Base-by-base conservation (phyloP, 495 filamentous ascomycete genomes). In the Aspergillus sclerotiicarbonarius region DNA sequence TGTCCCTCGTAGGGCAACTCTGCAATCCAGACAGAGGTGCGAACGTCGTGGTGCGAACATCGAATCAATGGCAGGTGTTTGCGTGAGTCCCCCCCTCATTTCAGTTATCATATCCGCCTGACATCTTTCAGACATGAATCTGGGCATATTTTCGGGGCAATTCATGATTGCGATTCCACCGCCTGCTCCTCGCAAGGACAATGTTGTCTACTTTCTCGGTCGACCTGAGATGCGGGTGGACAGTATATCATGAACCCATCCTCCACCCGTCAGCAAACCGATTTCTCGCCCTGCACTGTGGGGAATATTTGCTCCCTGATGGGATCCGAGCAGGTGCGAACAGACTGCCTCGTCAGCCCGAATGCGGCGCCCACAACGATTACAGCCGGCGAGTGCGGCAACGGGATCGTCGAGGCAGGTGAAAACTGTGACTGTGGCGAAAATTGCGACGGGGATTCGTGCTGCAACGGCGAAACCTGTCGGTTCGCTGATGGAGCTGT, bases 361-460 rank as follows among this genome's bases (percentile, higher is more conserved):
- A 25, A 25, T 25, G 81, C 62, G 84, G 84, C 59, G 82, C 93
- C 6, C 76, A n/a, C 79, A 13, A 90, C 87, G 16, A 87, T 92
- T 65, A 86, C 84, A 0, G 83, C 84, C 56, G 85, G 84, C 39
- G 83, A 90, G 61, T 97, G 92, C 68, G 92, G 92, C 41, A 96
- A 97, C 69, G 92, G 92, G 39, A 94, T 96, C 57, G 91, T 96
- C 30, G 92, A 97, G 69, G 69, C 77, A n/a, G 92, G 89, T 51
- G 92, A 97, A 70, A 86, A 96, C 3, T 97, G 92, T 69, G 92
- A 97, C 72, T 97, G 92, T 69, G 92, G 92, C 54, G 71, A 71
- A n/a, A 81, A 83, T 18, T 96, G 91, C 70, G 80, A 75, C 20
- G 63, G 45, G 8, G 55, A 59, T 8, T 64, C 65, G n/a, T 97